These are phyloP conservation scores for Fragaria vesca DNA, from an alignment of 306 rosid species.

Conservation along the genomic window DNA sequence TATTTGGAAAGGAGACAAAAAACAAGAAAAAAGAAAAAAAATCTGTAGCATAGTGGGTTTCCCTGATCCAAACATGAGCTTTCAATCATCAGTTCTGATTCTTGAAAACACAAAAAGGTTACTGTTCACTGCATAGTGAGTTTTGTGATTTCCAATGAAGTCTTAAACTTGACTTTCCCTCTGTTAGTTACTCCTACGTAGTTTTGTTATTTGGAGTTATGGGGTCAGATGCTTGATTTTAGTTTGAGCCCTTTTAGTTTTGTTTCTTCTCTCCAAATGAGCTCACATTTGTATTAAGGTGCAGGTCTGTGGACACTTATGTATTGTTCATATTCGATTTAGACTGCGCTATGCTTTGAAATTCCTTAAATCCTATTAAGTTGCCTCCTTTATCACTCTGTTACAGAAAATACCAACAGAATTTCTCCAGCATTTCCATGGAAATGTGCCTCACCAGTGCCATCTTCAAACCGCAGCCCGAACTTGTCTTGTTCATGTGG, in stretches of 20 bases:
- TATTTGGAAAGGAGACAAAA: background rate
- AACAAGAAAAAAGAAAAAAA: background rate
- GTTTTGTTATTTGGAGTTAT: background rate
- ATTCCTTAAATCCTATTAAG: background rate
- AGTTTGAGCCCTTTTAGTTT: background rate
- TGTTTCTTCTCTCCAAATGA: background rate
- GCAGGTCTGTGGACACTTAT: background rate
- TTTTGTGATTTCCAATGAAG: background rate
- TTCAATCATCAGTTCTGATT: background rate
- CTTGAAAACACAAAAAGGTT: background rate
- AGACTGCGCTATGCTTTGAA: background rate
- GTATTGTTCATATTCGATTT: background rate
- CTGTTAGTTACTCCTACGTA: background rate
- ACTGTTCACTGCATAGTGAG: background rate
- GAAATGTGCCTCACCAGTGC: background rate
- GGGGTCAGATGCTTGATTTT: background rate
- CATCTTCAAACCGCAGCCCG: background rate
- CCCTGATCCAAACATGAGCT: background rate
- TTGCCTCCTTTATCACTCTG: background rate
- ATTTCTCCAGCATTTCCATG: background rate
- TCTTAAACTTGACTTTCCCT: background rate
- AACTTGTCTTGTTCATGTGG: background rate
- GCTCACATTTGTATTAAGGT: background rate
- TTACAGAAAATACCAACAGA: conserved; percentile 1
- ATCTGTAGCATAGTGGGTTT: background rate